Base-by-base conservation (phyloP, 768 basidiomycete genomes). In the Suillus luteus region DNA sequence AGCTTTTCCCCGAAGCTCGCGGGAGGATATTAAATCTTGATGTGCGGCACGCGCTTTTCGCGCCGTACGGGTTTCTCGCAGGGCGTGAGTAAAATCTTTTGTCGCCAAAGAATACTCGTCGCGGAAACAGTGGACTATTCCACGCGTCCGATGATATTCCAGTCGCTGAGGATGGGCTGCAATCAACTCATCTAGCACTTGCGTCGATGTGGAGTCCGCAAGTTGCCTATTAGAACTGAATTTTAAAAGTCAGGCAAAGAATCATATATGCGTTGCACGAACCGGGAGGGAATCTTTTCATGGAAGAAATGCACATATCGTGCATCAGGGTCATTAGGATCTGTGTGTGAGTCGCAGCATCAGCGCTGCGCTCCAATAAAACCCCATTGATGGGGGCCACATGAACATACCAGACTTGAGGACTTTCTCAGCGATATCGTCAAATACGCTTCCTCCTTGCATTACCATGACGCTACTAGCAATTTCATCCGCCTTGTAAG, bases 211-310 rank as follows among this genome's bases (percentile, higher is more conserved):
- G 6, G 89, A 92, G 70, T 94, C 90, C 46, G 93, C 92, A 63
- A 95, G 79, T 77, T 95, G 93, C 67, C 93, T 93, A 68, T 66
- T 65, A 10, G 68, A 59, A 63, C 71, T 70, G 63, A 62, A 58
- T 66, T 63, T 46, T 57, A 71, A 71, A 27, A 41, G 66, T 70
- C 60, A 67, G 60, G 46, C 46, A 54, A 59, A 67, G 1, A 65
- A 63, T 40, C 22, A 19, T 64, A 40, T 54, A 27, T 41, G 48
- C 66, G 19, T 22, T 41, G n/a, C 55, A 78, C 83, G 64, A 65
- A 95, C 93, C 93, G 83, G 62, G 94, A 95, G 24, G 94, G 94
- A 67, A 96, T 96, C 78, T 94, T 95, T 72, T 96, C 93, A 69
- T 96, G 94, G 77, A 96, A 96, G 73, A 96, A 96, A 70, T 95